phyloP scores from a whole-genome alignment of 345 rosid species.

The Bruguiera gymnorhiza region DNA sequence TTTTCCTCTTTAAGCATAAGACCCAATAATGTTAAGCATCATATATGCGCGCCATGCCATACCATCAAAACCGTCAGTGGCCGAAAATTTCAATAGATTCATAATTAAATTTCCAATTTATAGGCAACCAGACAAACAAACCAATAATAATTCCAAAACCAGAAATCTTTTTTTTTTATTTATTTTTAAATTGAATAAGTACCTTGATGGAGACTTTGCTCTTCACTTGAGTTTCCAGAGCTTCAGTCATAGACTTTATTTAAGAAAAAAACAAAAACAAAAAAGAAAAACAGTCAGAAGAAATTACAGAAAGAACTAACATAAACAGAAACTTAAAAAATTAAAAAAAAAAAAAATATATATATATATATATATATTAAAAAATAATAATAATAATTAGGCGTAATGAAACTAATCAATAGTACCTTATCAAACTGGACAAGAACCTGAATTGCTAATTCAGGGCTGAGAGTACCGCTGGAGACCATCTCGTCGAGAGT shows the following conservation, averaged over 20 bases:
- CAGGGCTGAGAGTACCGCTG: slow-evolving; percentile 85
- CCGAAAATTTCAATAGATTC: no score
- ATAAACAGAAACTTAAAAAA: background rate
- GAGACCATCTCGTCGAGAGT: slow-evolving; percentile 94
- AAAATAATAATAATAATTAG: background rate
- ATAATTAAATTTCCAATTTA: no score
- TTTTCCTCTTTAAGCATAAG: no score
- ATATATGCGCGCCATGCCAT: no score
- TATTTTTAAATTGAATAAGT: background rate
- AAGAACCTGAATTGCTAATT: slow-evolving; percentile 93
- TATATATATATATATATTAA: background rate
- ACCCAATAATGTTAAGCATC: no score
- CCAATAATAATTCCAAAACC: background rate
- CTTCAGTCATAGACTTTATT: slow-evolving; percentile 90
- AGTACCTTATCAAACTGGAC: slow-evolving; percentile 91
- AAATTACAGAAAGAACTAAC: background rate
- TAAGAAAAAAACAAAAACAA: background rate
- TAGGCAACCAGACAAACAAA: no score
- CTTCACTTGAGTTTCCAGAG: slow-evolving; percentile 86
- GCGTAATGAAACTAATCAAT: background rate
- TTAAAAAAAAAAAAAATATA: no score
- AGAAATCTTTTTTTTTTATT: background rate
- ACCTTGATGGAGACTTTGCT: slow-evolving; percentile 90
- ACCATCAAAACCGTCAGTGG: no score
- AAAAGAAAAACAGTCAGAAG: background rate